Base-by-base conservation (phyloP, 306 rosid genomes). In the Lathyrus tuberosus region DNA sequence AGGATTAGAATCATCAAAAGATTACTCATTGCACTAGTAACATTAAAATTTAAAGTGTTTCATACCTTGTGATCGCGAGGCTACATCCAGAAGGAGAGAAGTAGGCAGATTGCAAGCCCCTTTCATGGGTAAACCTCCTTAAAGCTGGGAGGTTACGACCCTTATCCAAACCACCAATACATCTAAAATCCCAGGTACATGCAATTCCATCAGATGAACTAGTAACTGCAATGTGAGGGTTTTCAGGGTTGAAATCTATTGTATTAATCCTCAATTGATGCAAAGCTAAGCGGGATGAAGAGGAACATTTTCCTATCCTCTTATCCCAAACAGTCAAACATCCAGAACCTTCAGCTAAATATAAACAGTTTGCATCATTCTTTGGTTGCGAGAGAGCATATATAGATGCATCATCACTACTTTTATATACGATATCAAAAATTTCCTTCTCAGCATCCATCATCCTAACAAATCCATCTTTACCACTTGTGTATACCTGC, bases 361-460 rank as follows among this genome's bases (percentile, higher is more conserved):
- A 93, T 42, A 93, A 75, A 76, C 98, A 79, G 52, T 88, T 86
- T 10, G 69, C 57, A 43, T 90, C 85, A 57, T 74, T 71, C 48
- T 77, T 43, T 64, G 76, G 87, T 44, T 90, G 97, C 11, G 87
- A 62, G 18, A 88, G 85, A 28, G 86, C 65, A 75, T 41, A 88
- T 76, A 93, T 74, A 28, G 64, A 10, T 18, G 82, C 73, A 40
- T 82, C 85, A 8, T 49, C 24, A 3, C 56, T 49, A 68, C 84
- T 48, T 6, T 76, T 68, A 76, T 77, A 80, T 16, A 88, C 77
- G 26, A 88, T 75, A 80, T 93, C 85, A 81, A 93, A 93, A 37
- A 84, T 64, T 87, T 85, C 96, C 80, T 84, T 94, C 83, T 88
- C 96, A 9, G 82, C 95, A 80, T 94, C 99, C 99, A 94, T 87